Conservation (phyloP, 495 filamentous ascomycete species). For the Penicillium cosmopolitanum region DNA sequence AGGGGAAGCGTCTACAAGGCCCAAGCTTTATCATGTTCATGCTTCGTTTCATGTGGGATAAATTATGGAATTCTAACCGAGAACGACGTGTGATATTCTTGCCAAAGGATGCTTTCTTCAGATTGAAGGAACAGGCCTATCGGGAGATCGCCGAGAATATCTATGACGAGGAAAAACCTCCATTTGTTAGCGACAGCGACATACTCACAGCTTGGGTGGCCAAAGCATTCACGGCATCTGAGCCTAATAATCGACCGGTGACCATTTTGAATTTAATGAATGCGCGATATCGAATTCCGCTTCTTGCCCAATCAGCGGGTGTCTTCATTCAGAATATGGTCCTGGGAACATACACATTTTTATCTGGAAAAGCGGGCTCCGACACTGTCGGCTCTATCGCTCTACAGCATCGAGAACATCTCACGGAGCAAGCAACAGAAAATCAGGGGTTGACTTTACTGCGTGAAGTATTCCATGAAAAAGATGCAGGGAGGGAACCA, state of each 20-base stretch:
- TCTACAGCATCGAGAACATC: conserved; percentile 17
- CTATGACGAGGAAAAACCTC: neutral
- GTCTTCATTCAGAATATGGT: conserved; percentile 27
- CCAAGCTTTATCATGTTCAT: conserved; percentile 8
- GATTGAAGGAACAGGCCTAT: conserved; percentile 2
- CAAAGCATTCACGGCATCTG: conserved; percentile 10
- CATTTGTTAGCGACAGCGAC: conserved; percentile 21
- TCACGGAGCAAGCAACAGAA: conserved; percentile 18
- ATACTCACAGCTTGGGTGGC: conserved; percentile 22
- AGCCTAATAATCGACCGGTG: conserved; percentile 15
- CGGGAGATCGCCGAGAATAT: conserved; percentile 1
- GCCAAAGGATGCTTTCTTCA: conserved; percentile 8
- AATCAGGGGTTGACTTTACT: conserved; percentile 15
- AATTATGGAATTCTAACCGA: conserved; percentile 9
- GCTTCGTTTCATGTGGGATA: conserved; percentile 20
- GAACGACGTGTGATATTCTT: conserved; percentile 16
- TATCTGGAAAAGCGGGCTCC: conserved; percentile 10
- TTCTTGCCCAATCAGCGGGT: conserved; percentile 10
- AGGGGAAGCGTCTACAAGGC: conserved; percentile 13
- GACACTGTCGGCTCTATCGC: conserved; percentile 17
- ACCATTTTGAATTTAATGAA: conserved; percentile 20
- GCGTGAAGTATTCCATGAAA: conserved; percentile 11
- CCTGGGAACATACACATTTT: conserved; percentile 21
- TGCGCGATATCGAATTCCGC: conserved; percentile 14
- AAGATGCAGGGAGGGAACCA: conserved; percentile 9